phyloP scores from a whole-genome alignment of 2,329 filamentous ascomycete genomes.

The Calonectria montana region DNA sequence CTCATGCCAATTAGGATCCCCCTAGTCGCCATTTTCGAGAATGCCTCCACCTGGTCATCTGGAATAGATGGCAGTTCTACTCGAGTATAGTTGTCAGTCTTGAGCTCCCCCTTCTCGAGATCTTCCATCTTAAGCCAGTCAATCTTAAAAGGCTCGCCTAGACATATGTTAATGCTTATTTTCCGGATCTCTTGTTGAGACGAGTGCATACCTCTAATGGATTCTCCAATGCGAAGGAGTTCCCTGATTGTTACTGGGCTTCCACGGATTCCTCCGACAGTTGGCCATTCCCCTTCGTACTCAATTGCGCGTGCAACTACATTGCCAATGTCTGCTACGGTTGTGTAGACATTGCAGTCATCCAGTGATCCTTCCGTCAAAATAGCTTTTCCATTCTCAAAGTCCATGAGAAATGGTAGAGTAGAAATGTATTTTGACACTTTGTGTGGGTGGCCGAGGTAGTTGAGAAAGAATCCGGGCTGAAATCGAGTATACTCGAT shows the following conservation, averaged over 20 bases:
- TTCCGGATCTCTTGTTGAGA: not conserved
- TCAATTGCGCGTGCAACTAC: slow-evolving; percentile 55
- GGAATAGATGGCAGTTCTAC: slow-evolving; percentile 21
- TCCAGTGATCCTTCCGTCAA: slow-evolving; percentile 54
- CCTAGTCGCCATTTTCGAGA: slow-evolving; percentile 40
- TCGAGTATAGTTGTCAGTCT: slow-evolving; percentile 43
- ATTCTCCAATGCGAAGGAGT: slow-evolving; percentile 51
- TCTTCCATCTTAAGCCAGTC: slow-evolving; percentile 27
- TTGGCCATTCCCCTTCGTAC: slow-evolving; percentile 56
- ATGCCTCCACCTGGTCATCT: slow-evolving; percentile 28
- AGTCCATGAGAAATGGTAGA: slow-evolving; percentile 51
- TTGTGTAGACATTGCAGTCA: slow-evolving; percentile 55
- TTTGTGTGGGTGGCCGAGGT: slow-evolving; percentile 60
- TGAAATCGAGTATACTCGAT: slow-evolving; percentile 68
- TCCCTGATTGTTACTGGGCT: slow-evolving; percentile 47
- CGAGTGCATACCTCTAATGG: slow-evolving; percentile 49
- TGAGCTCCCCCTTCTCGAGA: slow-evolving; percentile 25
- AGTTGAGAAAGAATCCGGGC: slow-evolving; percentile 64
- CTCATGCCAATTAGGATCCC: slow-evolving; percentile 50
- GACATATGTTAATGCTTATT: slow-evolving; percentile 43
- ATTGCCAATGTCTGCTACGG: slow-evolving; percentile 53
- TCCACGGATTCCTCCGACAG: slow-evolving; percentile 53
- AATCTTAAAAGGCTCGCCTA: slow-evolving; percentile 26
- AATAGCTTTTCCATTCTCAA: slow-evolving; percentile 53
- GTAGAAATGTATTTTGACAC: slow-evolving; percentile 56